Base-by-base conservation (phyloP, 352 stramenopile genomes). In the Phytophthora fragariaefolia region DNA sequence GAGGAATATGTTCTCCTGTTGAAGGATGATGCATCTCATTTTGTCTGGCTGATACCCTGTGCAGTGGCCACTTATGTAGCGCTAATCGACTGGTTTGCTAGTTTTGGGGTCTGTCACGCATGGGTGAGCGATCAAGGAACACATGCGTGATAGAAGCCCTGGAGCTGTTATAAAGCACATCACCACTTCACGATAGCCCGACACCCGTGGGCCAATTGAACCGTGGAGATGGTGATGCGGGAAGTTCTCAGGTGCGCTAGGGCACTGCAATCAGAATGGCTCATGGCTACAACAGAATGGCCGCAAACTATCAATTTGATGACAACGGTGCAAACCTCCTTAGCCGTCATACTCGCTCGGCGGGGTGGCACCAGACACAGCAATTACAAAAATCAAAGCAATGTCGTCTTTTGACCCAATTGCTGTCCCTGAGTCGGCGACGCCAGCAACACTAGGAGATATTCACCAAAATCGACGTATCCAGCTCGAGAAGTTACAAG, bases 161-260 rank as follows among this genome's bases (percentile, higher is more conserved):
- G 9, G 59, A 63, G 3, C 47, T 54, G 0, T 8, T 52, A 1
- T 49, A 74, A 0, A 4, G 46, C 32, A 2, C 58, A 72, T 6
- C 63, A 84, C n/a, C 66, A 76, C n/a, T 81, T 84, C 32, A 60
- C 62, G 0, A 74, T 50, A 1, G 60, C 70, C 2, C 15, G 23
- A 4, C 51, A 54, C 13, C 76, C 73, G 2, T 84, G 73, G 76
- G 69, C 58, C 1, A 84, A 84, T 28, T 73, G 64, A 0, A 78
- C 67, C 1, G 65, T 84, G 0, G 70, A 82, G 13, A 62, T 79
- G 0, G 64, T 77, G 18, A 80, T 79, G 34, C 50, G 61, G 2
- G 30, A 67, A 12, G 28, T 76, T 26, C 18, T 80, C 9, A 32
- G 34, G 5, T 30, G 53, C 9, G 20, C 71, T 3, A 54, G 61